Base-by-base conservation (phyloP, 179 eudicot species). In the Vitellaria paradoxa region DNA sequence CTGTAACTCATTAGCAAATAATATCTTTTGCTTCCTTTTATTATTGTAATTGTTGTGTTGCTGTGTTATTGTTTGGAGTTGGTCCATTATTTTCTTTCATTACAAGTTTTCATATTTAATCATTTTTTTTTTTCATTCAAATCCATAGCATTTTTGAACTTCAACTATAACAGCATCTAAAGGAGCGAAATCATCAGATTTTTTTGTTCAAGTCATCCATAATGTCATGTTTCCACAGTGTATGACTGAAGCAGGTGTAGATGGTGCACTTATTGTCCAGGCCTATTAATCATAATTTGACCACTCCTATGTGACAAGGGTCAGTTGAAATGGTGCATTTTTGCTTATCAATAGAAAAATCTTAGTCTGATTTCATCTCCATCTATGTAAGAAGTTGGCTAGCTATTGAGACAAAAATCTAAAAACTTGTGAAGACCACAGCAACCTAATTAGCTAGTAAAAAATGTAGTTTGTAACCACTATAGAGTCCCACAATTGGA, bases 291-390 rank as follows among this genome's bases (percentile, higher is more conserved):
- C 95, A 94, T 78, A 95, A 81, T 95, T 91, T 84, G 97, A 93
- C 84, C 98, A 93, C 80, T 87, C 97, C 20, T 90, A 89, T 73
- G 93, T 95, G 60, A 89, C 98, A 74, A 95, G 98, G 98, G 98
- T 92, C 57, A 61, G 86, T 79, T 73, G 21, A 67, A 57, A 2
- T 55, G 24, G 3, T 49, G 66, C 12, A 26, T 17, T 52, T 45
- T 56, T 45, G 67, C 37, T 15, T 17, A 11, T 70, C 7, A n/a
- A 68, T 42, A 45, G 14, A 5, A 24, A 12, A 68, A 12, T 10
- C 2, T 40, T 60, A 18, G 0, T 62, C 68, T 62, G 0, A 1
- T 59, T 10, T 73, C 65, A 30, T 30, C 20, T 76, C 72, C 52
- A 21, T 65, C 40, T 30, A 30, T 30, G 37, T 30, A 30, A 30